These are phyloP conservation scores for Stephanocyclus meneghinianus DNA, from an alignment of 352 stramenopile genomes.

Conservation along the genomic window DNA sequence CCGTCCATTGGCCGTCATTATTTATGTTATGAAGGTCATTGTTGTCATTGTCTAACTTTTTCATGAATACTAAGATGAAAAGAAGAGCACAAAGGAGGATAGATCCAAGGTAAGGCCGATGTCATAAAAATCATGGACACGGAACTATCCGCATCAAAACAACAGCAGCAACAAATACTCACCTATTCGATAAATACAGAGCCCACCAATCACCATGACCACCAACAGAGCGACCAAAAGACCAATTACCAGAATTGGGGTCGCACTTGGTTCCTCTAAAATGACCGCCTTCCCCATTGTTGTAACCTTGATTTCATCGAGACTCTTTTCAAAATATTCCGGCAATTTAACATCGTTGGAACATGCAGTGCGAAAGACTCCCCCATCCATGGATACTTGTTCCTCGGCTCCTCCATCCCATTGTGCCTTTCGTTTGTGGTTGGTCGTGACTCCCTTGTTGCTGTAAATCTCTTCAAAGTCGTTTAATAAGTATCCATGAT, in stretches of 20 bases:
- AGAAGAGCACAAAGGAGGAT: not conserved
- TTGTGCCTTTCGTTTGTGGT: not conserved
- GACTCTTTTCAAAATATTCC: conserved; percentile 16
- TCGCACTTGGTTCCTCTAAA: conserved; percentile 1
- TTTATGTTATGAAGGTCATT: not conserved
- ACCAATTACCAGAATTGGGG: not conserved
- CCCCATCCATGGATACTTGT: not conserved
- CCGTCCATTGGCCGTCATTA: not conserved
- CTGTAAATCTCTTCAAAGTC: conserved; percentile 25
- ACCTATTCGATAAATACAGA: conserved; percentile 20
- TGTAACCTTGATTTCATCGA: conserved; percentile 2
- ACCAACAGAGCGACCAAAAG: conserved; percentile 4
- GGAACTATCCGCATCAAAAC: no score
- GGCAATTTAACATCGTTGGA: conserved; percentile 10
- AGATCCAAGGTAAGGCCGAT: not conserved
- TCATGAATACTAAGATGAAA: conserved; percentile 1
- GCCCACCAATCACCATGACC: conserved; percentile 1
- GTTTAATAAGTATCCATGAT: conserved; percentile 14
- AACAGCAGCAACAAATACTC: not conserved
- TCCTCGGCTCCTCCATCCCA: not conserved
- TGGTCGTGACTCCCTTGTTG: conserved; percentile 11
- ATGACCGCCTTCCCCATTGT: not conserved
- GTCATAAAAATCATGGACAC: no score
- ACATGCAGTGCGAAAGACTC: conserved; percentile 15
- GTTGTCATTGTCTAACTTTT: not conserved